These are phyloP conservation scores for Solanum pennellii DNA, from an alignment of 257 asterid genomes.

Conservation along the genomic window DNA sequence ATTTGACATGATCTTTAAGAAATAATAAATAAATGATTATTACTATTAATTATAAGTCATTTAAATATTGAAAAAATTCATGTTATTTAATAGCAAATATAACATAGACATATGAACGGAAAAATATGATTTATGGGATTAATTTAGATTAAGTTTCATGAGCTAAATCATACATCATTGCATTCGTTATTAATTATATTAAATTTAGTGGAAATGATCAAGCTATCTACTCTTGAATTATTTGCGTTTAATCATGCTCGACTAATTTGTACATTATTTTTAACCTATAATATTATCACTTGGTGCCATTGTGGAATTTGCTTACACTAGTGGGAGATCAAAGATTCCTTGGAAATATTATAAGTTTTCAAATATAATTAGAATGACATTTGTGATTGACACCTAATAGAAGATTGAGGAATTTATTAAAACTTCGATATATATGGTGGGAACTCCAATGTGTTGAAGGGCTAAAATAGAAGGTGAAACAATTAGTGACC, in stretches of 20 bases:
- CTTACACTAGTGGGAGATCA: neutral
- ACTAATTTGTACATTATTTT: neutral
- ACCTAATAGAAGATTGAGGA: neutral
- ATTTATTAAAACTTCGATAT: neutral
- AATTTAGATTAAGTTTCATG: neutral
- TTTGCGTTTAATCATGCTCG: neutral
- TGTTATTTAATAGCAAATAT: neutral
- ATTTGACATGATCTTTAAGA: neutral
- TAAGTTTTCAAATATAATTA: neutral
- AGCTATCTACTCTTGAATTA: neutral
- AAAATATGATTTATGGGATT: neutral
- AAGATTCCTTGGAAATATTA: neutral
- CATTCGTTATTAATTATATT: neutral
- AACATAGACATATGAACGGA: neutral
- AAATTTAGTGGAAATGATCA: neutral
- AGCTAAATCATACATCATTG: neutral
- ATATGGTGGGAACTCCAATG: neutral
- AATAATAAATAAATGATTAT: too few relatives aligned
- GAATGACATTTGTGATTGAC: neutral
- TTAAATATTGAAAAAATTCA: neutral
- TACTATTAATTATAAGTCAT: neutral
- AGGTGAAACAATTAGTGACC: neutral
- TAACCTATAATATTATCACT: neutral
- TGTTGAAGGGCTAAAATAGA: neutral
- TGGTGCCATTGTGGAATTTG: neutral